Conservation (phyloP, 73 alveolate genomes). For the Tetrahymena thermophila region DNA sequence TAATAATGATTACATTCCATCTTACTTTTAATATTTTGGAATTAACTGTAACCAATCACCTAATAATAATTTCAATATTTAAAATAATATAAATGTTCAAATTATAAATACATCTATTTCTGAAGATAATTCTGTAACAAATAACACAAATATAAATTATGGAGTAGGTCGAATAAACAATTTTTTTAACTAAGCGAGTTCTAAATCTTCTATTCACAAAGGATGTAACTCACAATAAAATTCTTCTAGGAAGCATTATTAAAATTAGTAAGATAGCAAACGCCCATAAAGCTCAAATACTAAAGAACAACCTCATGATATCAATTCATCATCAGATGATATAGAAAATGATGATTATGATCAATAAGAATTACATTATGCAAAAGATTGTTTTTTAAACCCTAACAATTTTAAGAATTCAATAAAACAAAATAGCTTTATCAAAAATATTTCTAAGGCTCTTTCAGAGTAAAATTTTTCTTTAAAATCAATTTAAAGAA, state of each 20-base stretch:
- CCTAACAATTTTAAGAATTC: not conserved
- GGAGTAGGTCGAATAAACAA: not conserved
- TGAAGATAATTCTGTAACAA: not conserved
- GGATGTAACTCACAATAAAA: not conserved
- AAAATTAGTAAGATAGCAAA: not conserved
- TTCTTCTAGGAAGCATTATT: not conserved
- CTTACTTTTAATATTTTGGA: not conserved
- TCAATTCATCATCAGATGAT: not conserved
- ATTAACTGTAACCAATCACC: not conserved
- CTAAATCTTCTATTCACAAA: not conserved
- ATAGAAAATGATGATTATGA: not conserved
- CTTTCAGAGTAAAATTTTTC: not conserved
- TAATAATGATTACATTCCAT: not conserved
- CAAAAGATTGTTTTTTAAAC: not conserved
- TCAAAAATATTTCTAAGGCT: not conserved
- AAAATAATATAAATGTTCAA: not conserved
- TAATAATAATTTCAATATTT: not conserved
- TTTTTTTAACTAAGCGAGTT: not conserved
- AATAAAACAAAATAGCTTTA: too few relatives aligned
- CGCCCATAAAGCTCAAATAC: not conserved
- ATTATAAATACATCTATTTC: not conserved
- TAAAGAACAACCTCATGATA: not conserved
- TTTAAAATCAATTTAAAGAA: not conserved
- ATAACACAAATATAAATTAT: not conserved
- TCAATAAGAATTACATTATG: not conserved